Conservation (phyloP, 768 basidiomycete species). For the Boletus vinaceobasis region DNA sequence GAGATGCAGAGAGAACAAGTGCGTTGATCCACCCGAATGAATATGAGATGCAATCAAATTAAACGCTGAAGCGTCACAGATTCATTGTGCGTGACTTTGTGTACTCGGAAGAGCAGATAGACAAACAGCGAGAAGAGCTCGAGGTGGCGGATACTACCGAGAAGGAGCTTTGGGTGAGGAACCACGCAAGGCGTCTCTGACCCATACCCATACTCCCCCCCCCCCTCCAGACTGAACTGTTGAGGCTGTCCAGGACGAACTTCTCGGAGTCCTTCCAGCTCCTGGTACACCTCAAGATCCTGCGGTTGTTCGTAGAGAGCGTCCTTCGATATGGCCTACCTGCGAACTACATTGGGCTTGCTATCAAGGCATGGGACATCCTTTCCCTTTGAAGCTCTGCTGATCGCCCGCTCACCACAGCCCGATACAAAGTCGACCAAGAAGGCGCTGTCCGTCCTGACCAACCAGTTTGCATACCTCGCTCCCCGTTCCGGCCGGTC, state of each 20-base stretch:
- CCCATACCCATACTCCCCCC: neutral
- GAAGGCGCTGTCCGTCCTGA: constrained; percentile 71
- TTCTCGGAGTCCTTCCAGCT: constrained; percentile 97
- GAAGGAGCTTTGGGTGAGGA: constrained; percentile 93
- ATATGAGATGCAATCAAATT: neutral
- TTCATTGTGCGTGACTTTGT: constrained; percentile 94
- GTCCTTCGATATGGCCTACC: constrained; percentile 95
- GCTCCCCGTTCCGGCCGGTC: constrained; percentile 59
- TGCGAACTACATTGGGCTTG: constrained; percentile 80
- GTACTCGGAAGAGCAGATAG: constrained; percentile 78
- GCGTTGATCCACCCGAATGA: constrained; percentile 20
- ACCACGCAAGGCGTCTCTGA: neutral
- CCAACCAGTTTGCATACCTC: constrained; percentile 78
- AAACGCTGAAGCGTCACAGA: constrained; percentile 39
- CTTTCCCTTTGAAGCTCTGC: neutral
- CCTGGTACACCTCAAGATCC: constrained; percentile 87
- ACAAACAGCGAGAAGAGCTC: constrained; percentile 79
- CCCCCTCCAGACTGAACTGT: constrained; percentile 72
- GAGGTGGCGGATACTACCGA: constrained; percentile 79
- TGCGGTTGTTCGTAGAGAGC: constrained; percentile 91
- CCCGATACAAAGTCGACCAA: constrained; percentile 84
- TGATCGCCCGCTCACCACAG: constrained; percentile 36
- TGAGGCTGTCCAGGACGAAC: constrained; percentile 87
- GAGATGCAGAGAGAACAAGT: constrained; percentile 96
- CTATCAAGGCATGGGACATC: constrained; percentile 60